Percentiles rank a stretch among this genome's conserved stretches.
These are phyloP conservation scores for Lineolata rhizophorae DNA, from an alignment of 495 filamentous ascomycete species.

Conservation along the genomic window DNA sequence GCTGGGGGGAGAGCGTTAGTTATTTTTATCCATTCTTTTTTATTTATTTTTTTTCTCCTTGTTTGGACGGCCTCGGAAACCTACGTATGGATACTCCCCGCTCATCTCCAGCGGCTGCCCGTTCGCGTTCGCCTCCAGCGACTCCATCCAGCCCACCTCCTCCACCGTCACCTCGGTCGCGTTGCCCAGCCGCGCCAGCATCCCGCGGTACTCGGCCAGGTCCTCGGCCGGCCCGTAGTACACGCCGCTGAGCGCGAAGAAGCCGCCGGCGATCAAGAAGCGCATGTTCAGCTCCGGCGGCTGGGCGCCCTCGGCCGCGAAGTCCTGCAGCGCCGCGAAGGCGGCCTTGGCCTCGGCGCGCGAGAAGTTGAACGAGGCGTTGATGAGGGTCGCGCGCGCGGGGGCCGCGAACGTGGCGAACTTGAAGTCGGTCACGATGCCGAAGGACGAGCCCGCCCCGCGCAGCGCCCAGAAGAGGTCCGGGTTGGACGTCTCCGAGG, in stretches of 20 bases:
- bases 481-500: conserved; percentile 12
- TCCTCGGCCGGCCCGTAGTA: conserved; percentile 9
- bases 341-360: too few species aligned
- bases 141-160: not conserved
- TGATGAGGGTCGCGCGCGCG: too few species aligned
- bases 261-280: conserved; percentile 2
- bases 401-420: conserved; percentile 37
- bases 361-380: too few species aligned
- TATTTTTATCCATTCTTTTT: too few species aligned
- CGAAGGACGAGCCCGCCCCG: conserved; percentile 39
- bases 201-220: conserved; percentile 6
- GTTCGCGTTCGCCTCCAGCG: conserved; percentile 7
- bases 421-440: conserved; percentile 41
- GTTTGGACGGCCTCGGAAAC: not conserved
- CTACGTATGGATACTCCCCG: not conserved
- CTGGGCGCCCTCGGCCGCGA: conserved; percentile 4
- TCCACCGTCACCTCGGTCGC: not conserved
- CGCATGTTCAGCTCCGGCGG: conserved; percentile 7
- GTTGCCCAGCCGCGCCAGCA: conserved; percentile 5
- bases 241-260: conserved; percentile 2
- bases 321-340: conserved; percentile 6
- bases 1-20: too few species aligned
- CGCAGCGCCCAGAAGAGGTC: conserved; percentile 29
- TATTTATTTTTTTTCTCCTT: not conserved
- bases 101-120: conserved; percentile 3